phyloP scores from a whole-genome alignment of 2,329 filamentous ascomycete species.

The Podosphaera fusca region DNA sequence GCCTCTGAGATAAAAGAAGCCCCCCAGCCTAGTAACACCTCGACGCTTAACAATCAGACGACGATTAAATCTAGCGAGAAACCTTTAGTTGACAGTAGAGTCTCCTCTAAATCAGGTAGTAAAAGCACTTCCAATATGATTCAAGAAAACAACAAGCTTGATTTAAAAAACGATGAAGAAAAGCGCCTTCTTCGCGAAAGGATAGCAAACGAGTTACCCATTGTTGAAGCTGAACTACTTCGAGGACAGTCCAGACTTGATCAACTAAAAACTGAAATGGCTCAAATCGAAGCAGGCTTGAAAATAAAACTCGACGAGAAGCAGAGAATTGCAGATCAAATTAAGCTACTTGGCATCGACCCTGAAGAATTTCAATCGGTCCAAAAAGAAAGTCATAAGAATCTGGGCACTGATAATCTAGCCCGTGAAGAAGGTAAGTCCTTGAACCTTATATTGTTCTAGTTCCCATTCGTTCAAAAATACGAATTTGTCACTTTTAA shows the following conservation, averaged over 20 bases:
- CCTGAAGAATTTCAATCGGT: slow-evolving; percentile 16
- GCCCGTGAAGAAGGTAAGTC: slow-evolving; percentile 7
- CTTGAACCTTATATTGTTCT: not conserved
- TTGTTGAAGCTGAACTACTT: slow-evolving; percentile 16
- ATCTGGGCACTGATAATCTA: slow-evolving; percentile 3
- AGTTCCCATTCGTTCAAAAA: not conserved
- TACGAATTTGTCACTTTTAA: not conserved
- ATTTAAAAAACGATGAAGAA: slow-evolving; percentile 10
- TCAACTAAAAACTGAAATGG: slow-evolving; percentile 13
- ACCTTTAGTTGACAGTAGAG: not conserved
- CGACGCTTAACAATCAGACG: slow-evolving; percentile 9
- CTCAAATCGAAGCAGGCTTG: slow-evolving; percentile 14
- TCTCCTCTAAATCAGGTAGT: not conserved
- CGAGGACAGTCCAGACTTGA: slow-evolving; percentile 12
- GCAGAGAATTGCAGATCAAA: slow-evolving; percentile 15
- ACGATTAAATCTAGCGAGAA: not conserved
- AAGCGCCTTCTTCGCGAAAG: slow-evolving; percentile 15
- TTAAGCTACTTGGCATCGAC: slow-evolving; percentile 15
- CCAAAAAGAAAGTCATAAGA: slow-evolving; percentile 15
- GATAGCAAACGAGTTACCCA: slow-evolving; percentile 14
- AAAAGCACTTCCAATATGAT: not conserved
- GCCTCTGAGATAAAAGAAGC: slow-evolving; percentile 2
- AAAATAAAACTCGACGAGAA: slow-evolving; percentile 16
- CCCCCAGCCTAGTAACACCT: not conserved
- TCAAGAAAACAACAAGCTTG: not conserved